phyloP scores from a whole-genome alignment of 345 rosid species.

The Syzygium aromaticum region DNA sequence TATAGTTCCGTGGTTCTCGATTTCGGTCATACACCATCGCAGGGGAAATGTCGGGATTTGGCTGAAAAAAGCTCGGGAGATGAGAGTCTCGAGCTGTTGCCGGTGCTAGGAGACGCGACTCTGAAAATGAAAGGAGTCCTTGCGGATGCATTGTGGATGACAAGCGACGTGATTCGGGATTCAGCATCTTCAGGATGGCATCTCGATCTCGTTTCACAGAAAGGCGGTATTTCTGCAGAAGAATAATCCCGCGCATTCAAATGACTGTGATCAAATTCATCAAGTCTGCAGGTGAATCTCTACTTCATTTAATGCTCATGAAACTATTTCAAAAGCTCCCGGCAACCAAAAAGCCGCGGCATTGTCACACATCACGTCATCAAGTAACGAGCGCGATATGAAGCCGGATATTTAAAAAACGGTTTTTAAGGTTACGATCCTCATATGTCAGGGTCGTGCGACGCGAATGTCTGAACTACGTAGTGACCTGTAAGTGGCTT shows the following conservation, averaged over 20 bases:
- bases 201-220: slow-evolving; percentile 19
- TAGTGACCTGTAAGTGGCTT: slow-evolving; percentile 46
- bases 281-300: background rate
- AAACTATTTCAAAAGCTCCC: background rate
- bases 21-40: background rate
- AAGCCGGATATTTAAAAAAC: background rate
- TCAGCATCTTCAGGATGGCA: background rate
- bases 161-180: background rate
- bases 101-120: background rate
- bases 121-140: background rate
- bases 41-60: background rate
- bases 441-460: background rate
- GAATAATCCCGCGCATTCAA: background rate
- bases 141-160: background rate
- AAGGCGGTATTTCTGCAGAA: slow-evolving; percentile 29
- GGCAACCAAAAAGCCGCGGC: background rate
- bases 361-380: background rate
- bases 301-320: background rate
- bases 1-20: background rate
- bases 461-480: background rate
- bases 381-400: background rate
- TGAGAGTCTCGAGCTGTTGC: background rate
- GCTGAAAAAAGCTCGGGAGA: background rate
- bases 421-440: background rate
- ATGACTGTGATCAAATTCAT: background rate